These are phyloP conservation scores for Pestalotiopsis fici DNA, from an alignment of 2,329 filamentous ascomycete species.

Conservation along the genomic window DNA sequence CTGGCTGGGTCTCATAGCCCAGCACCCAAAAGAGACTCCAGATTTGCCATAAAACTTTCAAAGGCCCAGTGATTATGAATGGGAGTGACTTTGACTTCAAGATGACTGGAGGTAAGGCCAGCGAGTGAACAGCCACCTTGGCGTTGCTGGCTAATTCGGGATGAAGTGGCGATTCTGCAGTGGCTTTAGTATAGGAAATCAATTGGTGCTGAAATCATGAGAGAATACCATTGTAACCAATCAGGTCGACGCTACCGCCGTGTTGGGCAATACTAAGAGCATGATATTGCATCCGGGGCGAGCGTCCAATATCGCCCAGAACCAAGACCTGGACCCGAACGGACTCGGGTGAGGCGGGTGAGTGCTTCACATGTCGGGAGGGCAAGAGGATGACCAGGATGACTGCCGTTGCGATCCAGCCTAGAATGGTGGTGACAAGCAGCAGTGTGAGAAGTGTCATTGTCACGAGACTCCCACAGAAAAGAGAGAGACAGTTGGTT, in stretches of 20 bases:
- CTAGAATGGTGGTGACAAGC: slow-evolving; percentile 15
- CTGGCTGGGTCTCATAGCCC: slow-evolving; percentile 71
- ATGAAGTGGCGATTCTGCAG: slow-evolving; percentile 74
- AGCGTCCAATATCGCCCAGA: slow-evolving; percentile 91
- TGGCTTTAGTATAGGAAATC: not conserved
- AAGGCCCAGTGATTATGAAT: slow-evolving; percentile 76
- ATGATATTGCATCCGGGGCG: slow-evolving; percentile 98
- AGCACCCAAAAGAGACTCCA: slow-evolving; percentile 71
- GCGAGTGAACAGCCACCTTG: slow-evolving; percentile 69
- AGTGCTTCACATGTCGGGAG: slow-evolving; percentile 36
- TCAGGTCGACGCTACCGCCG: slow-evolving; percentile 77
- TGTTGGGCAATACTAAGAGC: slow-evolving; percentile 86
- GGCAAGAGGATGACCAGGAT: slow-evolving; percentile 33
- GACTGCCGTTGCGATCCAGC: slow-evolving; percentile 28
- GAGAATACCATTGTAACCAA: slow-evolving; percentile 78
- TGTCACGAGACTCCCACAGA: not conserved
- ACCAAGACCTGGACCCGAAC: slow-evolving; percentile 77
- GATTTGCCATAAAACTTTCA: slow-evolving; percentile 86
- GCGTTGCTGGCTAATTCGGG: slow-evolving; percentile 72
- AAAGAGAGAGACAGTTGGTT: not conserved
- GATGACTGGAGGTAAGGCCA: slow-evolving; percentile 66
- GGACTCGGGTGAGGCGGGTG: slow-evolving; percentile 25
- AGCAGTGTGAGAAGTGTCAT: slow-evolving; percentile 21
- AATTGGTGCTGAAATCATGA: not conserved
- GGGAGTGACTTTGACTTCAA: slow-evolving; percentile 71